Evolutionary conservation across 805 yeast species (phyloP).

Genomic region (Ogataea kodamae): DNA sequence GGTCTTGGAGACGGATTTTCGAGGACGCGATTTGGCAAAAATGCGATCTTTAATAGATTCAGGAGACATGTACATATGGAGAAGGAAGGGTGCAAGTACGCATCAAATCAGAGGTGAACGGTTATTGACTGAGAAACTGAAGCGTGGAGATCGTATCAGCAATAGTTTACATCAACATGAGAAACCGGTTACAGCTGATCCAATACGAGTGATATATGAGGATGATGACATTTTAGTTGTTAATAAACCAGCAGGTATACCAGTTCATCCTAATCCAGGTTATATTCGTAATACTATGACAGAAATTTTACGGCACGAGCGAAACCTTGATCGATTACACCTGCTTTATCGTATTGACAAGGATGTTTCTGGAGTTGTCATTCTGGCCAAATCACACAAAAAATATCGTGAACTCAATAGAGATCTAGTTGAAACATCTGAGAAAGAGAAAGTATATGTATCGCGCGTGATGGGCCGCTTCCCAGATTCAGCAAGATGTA

Average conservation of each 20-base stretch:
- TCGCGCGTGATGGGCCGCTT: conserved; percentile 42
- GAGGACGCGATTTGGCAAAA: conserved; percentile 14
- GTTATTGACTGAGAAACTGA: conserved; percentile 14
- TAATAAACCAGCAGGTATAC: conserved; percentile 50
- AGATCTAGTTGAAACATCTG: conserved; percentile 11
- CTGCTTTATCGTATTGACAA: conserved; percentile 51
- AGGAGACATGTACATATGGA: conserved; percentile 15
- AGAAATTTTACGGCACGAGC: conserved; percentile 38
- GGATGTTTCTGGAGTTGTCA: conserved; percentile 48
- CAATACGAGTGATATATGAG: conserved; percentile 32
- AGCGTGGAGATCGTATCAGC: conserved; percentile 22
- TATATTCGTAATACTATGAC: conserved; percentile 42
- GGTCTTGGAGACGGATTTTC: conserved; percentile 15
- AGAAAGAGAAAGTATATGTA: conserved; percentile 36
- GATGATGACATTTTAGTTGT: conserved; percentile 40
- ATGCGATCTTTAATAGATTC: conserved; percentile 13
- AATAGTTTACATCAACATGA: conserved; percentile 45
- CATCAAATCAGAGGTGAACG: conserved; percentile 9
- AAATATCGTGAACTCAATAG: conserved; percentile 30
- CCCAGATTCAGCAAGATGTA: conserved; percentile 30
- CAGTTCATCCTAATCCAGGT: conserved; percentile 51
- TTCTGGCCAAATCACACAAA: conserved; percentile 37
- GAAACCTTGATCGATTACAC: conserved; percentile 15
- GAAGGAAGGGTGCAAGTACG: neutral
- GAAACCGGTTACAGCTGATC: conserved; percentile 34